Evolutionary conservation across 305 asterid genomes (phyloP), one percentile per base, ranked within the genome.

Genomic region (Fraxinus albicans): DNA sequence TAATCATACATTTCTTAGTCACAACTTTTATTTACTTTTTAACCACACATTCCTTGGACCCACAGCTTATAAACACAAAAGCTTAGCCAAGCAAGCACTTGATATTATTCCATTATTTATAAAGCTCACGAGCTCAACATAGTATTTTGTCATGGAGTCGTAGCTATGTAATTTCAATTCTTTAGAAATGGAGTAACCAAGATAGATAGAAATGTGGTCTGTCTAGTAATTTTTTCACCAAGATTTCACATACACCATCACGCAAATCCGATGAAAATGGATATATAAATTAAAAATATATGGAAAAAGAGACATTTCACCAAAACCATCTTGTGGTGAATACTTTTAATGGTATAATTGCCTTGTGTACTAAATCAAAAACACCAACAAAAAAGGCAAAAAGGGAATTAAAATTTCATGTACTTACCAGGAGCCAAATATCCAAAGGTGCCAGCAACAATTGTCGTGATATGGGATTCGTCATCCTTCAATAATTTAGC

Each of bases 401-500:
- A 70, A 70, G 76, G 76, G 73, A 70, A 29, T 4, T 17, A 70
- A 4, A 69, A 29, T 70, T 65, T 40, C 33, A 3, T 42, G 84
- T 44, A 81, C 90, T 77, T 88, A 95, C 99, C 98, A 21, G 99
- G 99, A 77, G 99, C 98, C 76, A 95, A 89, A 86, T 95, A 94
- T 63, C 99, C 99, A 90, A 95, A 95, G 42, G 99, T 95, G 78
- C 99, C 98, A 81, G 99, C 99, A 86, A 95, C 99, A 83, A 95
- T 94, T 65, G 99, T 95, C n/a, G 99, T 95, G 86, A 94, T 94
- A 90, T 95, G 99, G 40, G 99, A 93, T 84, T 95, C 99, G 83
- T 94, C 98, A 85, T 95, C 99, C 90, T 89, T 95, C 87, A 95
- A 89, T 84, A 95, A 84, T 86, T 95, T 95, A 85, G 99, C 99